Evolutionary conservation across 306 rosid genomes (phyloP), one percentile per base, ranked within the genome.

Genomic region (Spatholobus suberectus): DNA sequence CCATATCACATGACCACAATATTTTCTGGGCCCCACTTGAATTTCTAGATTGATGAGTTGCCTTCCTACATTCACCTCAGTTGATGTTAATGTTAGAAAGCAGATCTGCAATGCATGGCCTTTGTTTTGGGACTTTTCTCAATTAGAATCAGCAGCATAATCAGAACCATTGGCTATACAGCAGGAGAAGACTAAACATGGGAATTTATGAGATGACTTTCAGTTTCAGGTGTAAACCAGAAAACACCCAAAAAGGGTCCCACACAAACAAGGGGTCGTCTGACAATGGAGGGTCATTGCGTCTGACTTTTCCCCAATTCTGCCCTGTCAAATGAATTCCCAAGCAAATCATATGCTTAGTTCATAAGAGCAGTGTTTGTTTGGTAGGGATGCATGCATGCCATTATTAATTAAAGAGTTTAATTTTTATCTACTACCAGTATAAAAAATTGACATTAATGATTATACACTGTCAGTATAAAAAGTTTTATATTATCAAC

Each of bases 41-140:
- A 41, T 77, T 70, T 77, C 44, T 73, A 73, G 72, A 57, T 76
- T 73, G 70, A 81, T 82, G 68, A 58, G 35, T 83, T 85, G 52
- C 66, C 76, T 44, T 78, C 79, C 68, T 52, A 52, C 70, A 77
- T 65, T 83, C 74, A 61, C 80, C 76, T 27, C 26, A 67, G 27
- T 68, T 73, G 29, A 78, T 55, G 59, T 59, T 35, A 61, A n/a
- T 49, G 78, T 57, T 23, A 32, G 37, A 78, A 84, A 83, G 62
- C 62, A 71, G 38, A 83, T 40, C 38, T 72, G 41, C 61, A 84
- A 38, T 67, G 20, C 29, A 41, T 65, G 65, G 73, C 81, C 47
- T 43, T 73, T 15, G 78, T 47, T 79, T 76, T 74, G 73, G 47
- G 58, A 73, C 67, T 41, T 79, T 54, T 73, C 78, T 69, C 38